Evolutionary conservation across 352 stramenopile species (phyloP).

Genomic region (Globisporangium irregulare): DNA sequence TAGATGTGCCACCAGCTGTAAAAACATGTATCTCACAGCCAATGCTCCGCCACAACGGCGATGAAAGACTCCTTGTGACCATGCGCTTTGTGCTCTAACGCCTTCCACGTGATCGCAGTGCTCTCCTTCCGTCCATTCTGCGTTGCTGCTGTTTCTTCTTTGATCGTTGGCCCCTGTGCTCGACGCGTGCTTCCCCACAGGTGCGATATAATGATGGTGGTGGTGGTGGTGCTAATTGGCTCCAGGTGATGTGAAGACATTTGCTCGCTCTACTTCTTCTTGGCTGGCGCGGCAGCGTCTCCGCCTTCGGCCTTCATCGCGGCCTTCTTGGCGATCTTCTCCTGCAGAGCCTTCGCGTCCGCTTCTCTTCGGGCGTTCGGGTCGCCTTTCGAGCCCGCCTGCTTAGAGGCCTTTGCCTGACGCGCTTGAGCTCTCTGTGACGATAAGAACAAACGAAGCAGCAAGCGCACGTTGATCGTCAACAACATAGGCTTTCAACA

Average conservation of each 20-base stretch:
- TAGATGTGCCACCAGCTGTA: background rate
- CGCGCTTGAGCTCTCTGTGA: constrained; percentile 71
- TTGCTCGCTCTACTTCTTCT: constrained; percentile 29
- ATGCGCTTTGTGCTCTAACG: background rate
- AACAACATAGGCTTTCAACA: background rate
- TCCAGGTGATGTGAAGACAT: background rate
- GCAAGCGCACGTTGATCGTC: background rate
- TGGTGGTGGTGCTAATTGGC: background rate
- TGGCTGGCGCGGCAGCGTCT: constrained; percentile 24
- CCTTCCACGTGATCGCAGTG: background rate
- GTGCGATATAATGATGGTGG: constrained; percentile 14
- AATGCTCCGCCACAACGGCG: background rate
- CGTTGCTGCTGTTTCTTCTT: background rate
- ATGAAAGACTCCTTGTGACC: background rate
- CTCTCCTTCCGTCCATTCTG: background rate
- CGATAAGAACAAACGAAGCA: background rate
- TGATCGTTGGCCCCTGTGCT: background rate
- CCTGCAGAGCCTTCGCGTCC: constrained; percentile 74
- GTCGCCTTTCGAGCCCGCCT: constrained; percentile 36
- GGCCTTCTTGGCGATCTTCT: constrained; percentile 79
- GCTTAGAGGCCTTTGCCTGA: constrained; percentile 45
- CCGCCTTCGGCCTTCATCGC: constrained; percentile 56
- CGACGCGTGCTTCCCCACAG: background rate
- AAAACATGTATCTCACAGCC: background rate
- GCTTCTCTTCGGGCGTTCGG: constrained; percentile 60